Percentiles rank a stretch among this genome's conserved stretches.
Conservation (phyloP, 2,329 filamentous ascomycete species). For the Colletotrichum somersetense region DNA sequence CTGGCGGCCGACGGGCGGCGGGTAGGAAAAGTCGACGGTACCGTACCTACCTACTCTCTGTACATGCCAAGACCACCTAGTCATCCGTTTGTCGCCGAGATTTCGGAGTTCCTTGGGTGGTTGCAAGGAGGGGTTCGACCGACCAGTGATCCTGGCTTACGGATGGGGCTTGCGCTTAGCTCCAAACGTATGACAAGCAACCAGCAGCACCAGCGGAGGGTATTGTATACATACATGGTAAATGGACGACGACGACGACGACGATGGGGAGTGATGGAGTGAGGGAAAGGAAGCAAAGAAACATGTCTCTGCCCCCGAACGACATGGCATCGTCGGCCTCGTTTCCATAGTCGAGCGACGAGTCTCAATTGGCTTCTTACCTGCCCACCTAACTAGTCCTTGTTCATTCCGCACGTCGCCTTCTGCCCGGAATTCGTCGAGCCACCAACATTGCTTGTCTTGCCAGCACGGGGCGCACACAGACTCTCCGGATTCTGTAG, state of each 20-base stretch:
- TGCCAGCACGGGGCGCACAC: conserved; percentile 8
- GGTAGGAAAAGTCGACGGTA: conserved; percentile 15
- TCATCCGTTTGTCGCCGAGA: conserved; percentile 39
- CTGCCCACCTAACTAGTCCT: background rate
- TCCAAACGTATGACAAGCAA: conserved; percentile 34
- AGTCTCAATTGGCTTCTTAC: conserved; percentile 3
- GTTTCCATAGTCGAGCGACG: conserved; percentile 14
- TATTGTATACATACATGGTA: background rate
- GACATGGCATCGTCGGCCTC: conserved; percentile 26
- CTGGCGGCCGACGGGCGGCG: conserved; percentile 18
- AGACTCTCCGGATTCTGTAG: conserved; percentile 14
- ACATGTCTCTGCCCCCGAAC: conserved; percentile 17
- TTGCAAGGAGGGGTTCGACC: conserved; percentile 26
- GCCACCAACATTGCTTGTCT: background rate
- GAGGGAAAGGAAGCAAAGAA: background rate
- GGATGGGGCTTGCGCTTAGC: conserved; percentile 38
- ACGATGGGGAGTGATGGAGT: background rate
- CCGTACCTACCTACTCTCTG: background rate
- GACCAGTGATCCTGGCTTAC: conserved; percentile 35
- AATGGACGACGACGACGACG: background rate
- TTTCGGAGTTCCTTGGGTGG: conserved; percentile 36
- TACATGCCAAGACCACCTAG: conserved; percentile 21
- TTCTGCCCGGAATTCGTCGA: conserved; percentile 22
- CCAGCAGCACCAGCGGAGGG: conserved; percentile 11
- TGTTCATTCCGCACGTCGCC: background rate